These are phyloP conservation scores for Spiromastix sp. DNA, from an alignment of 2,329 filamentous ascomycete species.

Conservation along the genomic window DNA sequence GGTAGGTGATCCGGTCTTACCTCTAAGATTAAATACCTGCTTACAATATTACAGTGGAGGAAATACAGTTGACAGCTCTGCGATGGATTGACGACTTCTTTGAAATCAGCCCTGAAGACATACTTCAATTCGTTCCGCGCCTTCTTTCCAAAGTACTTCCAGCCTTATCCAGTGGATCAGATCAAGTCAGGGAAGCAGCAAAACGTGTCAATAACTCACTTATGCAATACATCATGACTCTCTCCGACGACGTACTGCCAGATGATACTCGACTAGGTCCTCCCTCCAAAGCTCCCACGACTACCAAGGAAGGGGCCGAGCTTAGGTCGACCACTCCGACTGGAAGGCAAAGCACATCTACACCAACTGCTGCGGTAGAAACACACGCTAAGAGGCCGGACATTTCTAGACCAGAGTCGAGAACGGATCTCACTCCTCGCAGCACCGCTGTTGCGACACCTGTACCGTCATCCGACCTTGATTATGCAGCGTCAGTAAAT, in stretches of 20 bases:
- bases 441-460: slow-evolving; percentile 37
- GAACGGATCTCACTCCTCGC: slow-evolving; percentile 32
- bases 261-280: slow-evolving; percentile 28
- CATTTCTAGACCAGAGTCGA: slow-evolving; percentile 18
- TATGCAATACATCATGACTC: slow-evolving; percentile 86
- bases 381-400: slow-evolving; percentile 22
- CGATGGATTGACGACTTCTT: slow-evolving; percentile 95
- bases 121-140: slow-evolving; percentile 86
- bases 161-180: slow-evolving; percentile 83
- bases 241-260: slow-evolving; percentile 57
- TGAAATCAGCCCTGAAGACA: slow-evolving; percentile 94
- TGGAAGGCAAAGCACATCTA: slow-evolving; percentile 13
- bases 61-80: slow-evolving; percentile 80
- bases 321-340: slow-evolving; percentile 34
- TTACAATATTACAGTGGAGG: slow-evolving; percentile 56
- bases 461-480: slow-evolving; percentile 54
- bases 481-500: slow-evolving; percentile 90
- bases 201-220: slow-evolving; percentile 81
- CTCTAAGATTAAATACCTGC: slow-evolving; percentile 4
- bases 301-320: slow-evolving; percentile 27
- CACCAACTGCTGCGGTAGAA: slow-evolving; percentile 17
- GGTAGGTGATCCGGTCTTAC: slow-evolving; percentile 41
- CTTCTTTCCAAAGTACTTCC: slow-evolving; percentile 86
- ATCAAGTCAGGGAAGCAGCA: slow-evolving; percentile 79
- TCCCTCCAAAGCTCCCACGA: slow-evolving; percentile 32